phyloP scores from a whole-genome alignment of 2,329 filamentous ascomycete species.

The Aspergillus sclerotialis region DNA sequence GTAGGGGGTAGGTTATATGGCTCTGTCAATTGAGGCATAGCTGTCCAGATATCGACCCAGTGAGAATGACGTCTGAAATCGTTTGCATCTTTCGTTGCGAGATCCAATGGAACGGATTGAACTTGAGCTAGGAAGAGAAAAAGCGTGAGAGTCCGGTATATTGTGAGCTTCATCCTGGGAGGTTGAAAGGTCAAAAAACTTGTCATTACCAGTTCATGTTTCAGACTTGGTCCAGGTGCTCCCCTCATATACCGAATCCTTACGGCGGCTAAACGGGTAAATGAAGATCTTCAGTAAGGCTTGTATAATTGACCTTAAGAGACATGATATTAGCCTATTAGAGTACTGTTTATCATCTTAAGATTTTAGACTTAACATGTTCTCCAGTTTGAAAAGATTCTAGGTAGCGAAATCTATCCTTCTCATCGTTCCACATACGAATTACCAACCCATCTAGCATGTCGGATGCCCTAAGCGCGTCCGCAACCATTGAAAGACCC shows the following conservation, averaged over 20 bases:
- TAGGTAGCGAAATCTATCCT: no score
- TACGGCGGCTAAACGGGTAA: not conserved
- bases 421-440: no score
- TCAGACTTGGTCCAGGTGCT: no score
- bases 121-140: not conserved
- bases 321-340: not conserved
- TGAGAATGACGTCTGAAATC: constrained; percentile 18
- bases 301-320: not conserved
- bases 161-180: not conserved
- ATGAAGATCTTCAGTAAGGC: not conserved
- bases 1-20: constrained; percentile 53
- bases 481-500: no score
- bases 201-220: no score
- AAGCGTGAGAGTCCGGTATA: not conserved
- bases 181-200: not conserved
- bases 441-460: no score
- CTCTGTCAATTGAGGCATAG: constrained; percentile 61
- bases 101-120: not conserved
- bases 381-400: no score
- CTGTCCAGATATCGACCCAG: constrained; percentile 59
- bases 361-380: no score
- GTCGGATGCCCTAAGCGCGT: no score
- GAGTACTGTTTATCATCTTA: no score
- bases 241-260: not conserved
- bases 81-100: not conserved